These are phyloP conservation scores for Fraxinus quadrangulata DNA, from an alignment of 257 asterid species.

Conservation along the genomic window DNA sequence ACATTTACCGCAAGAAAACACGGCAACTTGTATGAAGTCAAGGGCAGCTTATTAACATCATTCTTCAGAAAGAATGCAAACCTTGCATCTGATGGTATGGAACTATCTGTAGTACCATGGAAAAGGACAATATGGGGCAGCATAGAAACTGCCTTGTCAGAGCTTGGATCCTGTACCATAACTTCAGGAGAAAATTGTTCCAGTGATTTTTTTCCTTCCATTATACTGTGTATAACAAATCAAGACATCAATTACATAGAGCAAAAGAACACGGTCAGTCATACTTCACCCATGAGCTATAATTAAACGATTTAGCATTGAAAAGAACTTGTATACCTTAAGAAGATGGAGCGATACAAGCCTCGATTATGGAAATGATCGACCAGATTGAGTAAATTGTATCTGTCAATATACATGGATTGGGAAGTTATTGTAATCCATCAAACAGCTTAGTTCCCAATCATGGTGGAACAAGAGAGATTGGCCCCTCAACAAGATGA, in stretches of 20 bases:
- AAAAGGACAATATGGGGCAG: constrained; percentile 76
- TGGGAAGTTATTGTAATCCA: background rate
- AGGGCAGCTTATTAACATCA: constrained; percentile 13
- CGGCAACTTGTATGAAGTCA: background rate
- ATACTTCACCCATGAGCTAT: background rate
- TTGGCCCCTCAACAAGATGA: constrained; percentile 17
- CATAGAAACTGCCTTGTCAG: constrained; percentile 42
- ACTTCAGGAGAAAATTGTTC: constrained; percentile 81
- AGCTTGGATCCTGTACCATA: constrained; percentile 48
- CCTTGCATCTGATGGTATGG: constrained; percentile 88
- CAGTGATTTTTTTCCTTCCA: constrained; percentile 90
- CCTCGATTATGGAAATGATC: constrained; percentile 95
- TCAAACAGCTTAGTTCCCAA: constrained; percentile 5
- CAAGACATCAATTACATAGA: constrained; percentile 12
- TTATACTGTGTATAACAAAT: constrained; percentile 56
- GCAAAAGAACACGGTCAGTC: constrained; percentile 11
- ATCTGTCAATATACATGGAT: constrained; percentile 49
- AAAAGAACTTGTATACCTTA: constrained; percentile 54
- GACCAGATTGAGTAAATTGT: constrained; percentile 73
- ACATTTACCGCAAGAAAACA: constrained; percentile 23
- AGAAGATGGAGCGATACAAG: constrained; percentile 83
- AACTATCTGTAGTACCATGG: constrained; percentile 80
- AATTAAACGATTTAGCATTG: constrained; percentile 11
- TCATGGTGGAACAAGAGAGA: constrained; percentile 17
- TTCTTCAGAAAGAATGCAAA: constrained; percentile 35